Conservation (phyloP, 305 asterid genomes). For the Salvia sclarea region DNA sequence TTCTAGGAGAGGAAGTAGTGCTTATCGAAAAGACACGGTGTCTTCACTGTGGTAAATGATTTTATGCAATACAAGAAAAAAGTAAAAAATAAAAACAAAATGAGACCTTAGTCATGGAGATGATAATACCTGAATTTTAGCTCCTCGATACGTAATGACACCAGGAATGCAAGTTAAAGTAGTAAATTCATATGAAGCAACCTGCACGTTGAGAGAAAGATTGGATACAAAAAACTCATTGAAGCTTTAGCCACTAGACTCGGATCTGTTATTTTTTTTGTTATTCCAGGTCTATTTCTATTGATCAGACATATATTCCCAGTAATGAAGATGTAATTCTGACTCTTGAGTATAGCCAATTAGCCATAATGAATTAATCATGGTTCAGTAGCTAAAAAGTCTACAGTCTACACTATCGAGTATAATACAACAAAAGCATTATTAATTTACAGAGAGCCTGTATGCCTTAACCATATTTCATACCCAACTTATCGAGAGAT, state of each 20-base stretch:
- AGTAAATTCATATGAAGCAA: slow-evolving; percentile 95
- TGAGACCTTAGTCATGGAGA: background rate
- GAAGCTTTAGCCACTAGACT: slow-evolving; percentile 22
- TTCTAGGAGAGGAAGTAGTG: background rate
- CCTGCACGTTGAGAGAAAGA: slow-evolving; percentile 50
- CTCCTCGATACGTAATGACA: slow-evolving; percentile 89
- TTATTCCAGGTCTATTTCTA: background rate
- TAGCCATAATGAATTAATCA: background rate
- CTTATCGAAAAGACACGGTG: background rate
- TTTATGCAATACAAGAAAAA: background rate
- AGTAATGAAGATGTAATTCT: background rate
- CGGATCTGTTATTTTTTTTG: background rate
- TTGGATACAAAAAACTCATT: slow-evolving; percentile 13
- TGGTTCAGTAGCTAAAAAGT: background rate
- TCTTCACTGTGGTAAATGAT: background rate
- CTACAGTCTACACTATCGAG: background rate
- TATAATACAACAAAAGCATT: background rate
- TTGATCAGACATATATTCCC: background rate
- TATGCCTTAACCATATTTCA: background rate
- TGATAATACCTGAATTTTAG: slow-evolving; percentile 82
- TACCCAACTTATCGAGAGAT: background rate
- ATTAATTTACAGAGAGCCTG: slow-evolving; percentile 1
- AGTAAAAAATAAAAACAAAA: no score
- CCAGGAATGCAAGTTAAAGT: slow-evolving; percentile 99
- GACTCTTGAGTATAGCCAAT: background rate